Conservation (phyloP, 2,329 filamentous ascomycete species). For the Fusarium irregulare region DNA sequence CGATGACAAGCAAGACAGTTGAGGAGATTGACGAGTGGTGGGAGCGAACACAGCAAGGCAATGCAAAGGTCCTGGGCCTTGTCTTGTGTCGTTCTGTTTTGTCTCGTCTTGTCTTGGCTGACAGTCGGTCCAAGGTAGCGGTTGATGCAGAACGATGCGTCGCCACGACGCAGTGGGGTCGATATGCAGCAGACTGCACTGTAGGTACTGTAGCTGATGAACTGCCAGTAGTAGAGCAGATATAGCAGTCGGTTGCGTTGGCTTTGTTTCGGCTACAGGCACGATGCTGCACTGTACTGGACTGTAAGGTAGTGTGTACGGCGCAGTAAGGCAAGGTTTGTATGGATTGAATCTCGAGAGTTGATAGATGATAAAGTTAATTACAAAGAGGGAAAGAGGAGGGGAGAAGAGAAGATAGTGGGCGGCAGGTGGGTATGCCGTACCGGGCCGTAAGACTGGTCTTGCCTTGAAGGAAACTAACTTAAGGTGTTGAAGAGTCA, state of each 20-base stretch:
- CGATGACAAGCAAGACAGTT: conserved; percentile 26
- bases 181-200: conserved; percentile 35
- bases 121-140: conserved; percentile 3
- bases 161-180: conserved; percentile 43
- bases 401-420: conserved; percentile 4
- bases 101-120: conserved; percentile 21
- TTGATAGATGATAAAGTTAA: conserved; percentile 29
- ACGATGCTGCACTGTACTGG: neutral
- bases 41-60: neutral
- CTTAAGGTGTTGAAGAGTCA: neutral
- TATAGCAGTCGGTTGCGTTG: conserved; percentile 24
- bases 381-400: conserved; percentile 4
- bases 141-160: conserved; percentile 35
- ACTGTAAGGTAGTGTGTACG: conserved; percentile 7
- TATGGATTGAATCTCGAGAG: conserved; percentile 14
- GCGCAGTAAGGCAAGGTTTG: conserved; percentile 29
- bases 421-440: conserved; percentile 14
- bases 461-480: neutral
- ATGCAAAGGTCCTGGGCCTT: conserved; percentile 6
- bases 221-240: neutral
- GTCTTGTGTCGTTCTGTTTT: conserved; percentile 13
- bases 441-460: neutral
- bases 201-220: neutral
- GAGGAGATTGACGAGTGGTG: conserved; percentile 7
- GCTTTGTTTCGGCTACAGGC: conserved; percentile 8